Percentiles rank a stretch among this genome's conserved stretches.
Evolutionary conservation across 306 rosid genomes (phyloP).

Genomic region (Trifolium pratense): DNA sequence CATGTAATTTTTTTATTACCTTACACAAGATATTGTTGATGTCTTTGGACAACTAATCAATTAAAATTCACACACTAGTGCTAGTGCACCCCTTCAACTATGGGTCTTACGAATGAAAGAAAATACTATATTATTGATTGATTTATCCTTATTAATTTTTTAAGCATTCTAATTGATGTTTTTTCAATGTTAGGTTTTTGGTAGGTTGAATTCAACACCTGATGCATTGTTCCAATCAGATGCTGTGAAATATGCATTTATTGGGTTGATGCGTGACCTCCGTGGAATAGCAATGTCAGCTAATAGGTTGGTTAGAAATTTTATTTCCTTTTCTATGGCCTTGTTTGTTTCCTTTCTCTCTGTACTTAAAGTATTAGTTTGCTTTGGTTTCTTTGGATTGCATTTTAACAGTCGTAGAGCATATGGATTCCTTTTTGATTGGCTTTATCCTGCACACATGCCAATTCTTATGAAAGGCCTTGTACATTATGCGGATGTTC

Average conservation of each 20-base stretch:
- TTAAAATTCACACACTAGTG: background rate
- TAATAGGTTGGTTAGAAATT: slow-evolving; percentile 45
- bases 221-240: slow-evolving; percentile 50
- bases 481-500: slow-evolving; percentile 76
- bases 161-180: slow-evolving; percentile 26
- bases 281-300: slow-evolving; percentile 58
- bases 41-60: slow-evolving; percentile 2
- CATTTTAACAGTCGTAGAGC: slow-evolving; percentile 73
- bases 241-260: slow-evolving; percentile 48
- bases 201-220: slow-evolving; percentile 48
- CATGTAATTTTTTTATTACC: slow-evolving; percentile 8
- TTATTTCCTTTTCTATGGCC: slow-evolving; percentile 15
- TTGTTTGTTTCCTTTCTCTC: background rate
- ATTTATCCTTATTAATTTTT: slow-evolving; percentile 6
- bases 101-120: background rate
- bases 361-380: slow-evolving; percentile 11
- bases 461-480: slow-evolving; percentile 76
- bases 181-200: slow-evolving; percentile 42
- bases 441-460: slow-evolving; percentile 89
- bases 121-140: background rate
- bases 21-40: background rate
- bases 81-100: background rate
- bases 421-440: slow-evolving; percentile 86
- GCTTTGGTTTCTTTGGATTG: slow-evolving; percentile 27
- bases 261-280: slow-evolving; percentile 58